Conservation (phyloP, 75 land plant species). For the Picea glauca region DNA sequence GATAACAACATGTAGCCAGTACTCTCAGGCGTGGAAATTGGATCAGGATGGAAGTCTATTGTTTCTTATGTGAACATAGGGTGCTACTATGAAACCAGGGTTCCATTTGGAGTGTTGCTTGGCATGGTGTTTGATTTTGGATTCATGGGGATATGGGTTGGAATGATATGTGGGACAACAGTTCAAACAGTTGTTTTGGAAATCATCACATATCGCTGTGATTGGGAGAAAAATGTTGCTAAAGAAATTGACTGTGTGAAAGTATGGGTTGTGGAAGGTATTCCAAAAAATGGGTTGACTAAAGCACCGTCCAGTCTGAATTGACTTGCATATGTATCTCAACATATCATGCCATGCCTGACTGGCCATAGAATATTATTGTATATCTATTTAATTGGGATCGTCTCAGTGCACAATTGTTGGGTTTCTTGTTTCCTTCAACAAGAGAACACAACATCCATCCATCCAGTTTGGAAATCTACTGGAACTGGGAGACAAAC, state of each 20-base stretch:
- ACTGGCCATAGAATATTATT: not conserved
- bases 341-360: no score
- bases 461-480: no score
- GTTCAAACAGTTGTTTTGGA: slow-evolving; percentile 25
- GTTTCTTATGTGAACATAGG: not conserved
- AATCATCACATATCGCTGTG: slow-evolving; percentile 19
- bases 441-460: no score
- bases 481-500: not conserved
- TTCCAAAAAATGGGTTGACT: not conserved
- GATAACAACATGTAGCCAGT: slow-evolving; percentile 50
- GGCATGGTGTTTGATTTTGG: not conserved
- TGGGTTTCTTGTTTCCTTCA: not conserved
- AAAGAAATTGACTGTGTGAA: slow-evolving; percentile 2
- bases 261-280: not conserved
- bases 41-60: not conserved
- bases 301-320: no score
- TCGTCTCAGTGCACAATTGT: not conserved
- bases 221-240: slow-evolving; percentile 32
- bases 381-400: not conserved
- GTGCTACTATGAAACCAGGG: not conserved
- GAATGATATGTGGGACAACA: slow-evolving; percentile 32
- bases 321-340: no score
- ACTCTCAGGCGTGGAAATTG: slow-evolving; percentile 14
- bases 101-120: not conserved
- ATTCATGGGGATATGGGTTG: slow-evolving; percentile 26